Conservation (phyloP, 805 yeast genomes). For the Candida saitoana region DNA sequence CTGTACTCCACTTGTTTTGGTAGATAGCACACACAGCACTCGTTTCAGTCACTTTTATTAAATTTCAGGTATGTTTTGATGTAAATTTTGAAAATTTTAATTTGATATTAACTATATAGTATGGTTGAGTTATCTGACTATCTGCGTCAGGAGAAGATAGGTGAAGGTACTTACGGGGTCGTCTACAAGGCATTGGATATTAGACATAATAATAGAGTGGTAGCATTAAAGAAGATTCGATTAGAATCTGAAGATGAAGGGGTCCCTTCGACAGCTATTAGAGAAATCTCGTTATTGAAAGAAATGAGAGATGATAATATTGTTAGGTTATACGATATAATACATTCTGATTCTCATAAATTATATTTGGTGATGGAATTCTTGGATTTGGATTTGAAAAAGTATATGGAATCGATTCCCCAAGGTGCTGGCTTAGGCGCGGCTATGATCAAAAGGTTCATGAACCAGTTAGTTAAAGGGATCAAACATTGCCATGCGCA, state of each 20-base stretch:
- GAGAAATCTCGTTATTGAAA: conserved; percentile 91
- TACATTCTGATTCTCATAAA: conserved; percentile 91
- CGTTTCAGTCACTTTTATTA: neutral
- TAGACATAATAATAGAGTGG: conserved; percentile 86
- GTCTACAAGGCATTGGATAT: conserved; percentile 94
- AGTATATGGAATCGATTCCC: conserved; percentile 94
- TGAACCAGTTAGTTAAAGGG: conserved; percentile 89
- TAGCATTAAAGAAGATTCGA: conserved; percentile 92
- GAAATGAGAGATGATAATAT: conserved; percentile 93
- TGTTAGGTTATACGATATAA: conserved; percentile 86
- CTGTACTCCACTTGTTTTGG: neutral
- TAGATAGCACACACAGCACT: neutral
- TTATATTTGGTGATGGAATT: conserved; percentile 90
- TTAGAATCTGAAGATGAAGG: conserved; percentile 97
- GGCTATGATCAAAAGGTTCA: conserved; percentile 86
- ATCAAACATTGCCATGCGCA: conserved; percentile 92
- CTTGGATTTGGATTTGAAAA: conserved; percentile 89
- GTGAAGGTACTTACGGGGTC: conserved; percentile 98
- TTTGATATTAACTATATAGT: neutral
- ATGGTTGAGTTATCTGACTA: conserved; percentile 91
- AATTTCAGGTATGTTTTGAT: neutral
- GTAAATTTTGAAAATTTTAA: neutral
- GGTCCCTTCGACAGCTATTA: conserved; percentile 95
- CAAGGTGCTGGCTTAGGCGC: conserved; percentile 86
- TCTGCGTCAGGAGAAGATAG: conserved; percentile 92